phyloP scores from a whole-genome alignment of 106 monocot species.

The Amphibolis antarctica region DNA sequence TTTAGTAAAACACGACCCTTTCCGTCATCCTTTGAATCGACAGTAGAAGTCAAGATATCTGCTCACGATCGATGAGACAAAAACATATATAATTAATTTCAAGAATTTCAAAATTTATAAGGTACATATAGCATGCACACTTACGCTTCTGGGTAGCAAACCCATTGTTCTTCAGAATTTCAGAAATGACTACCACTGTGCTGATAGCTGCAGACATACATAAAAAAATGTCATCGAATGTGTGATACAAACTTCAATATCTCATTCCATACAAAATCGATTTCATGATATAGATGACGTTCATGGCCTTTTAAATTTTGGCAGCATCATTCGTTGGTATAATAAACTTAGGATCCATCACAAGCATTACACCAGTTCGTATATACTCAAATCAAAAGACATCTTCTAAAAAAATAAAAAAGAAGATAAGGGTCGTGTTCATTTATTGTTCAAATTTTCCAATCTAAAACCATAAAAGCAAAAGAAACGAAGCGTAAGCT shows the following conservation, averaged over 20 bases:
- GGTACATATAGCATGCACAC: neutral
- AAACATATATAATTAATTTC: neutral
- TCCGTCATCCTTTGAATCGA: slow-evolving; percentile 20
- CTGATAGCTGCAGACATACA: slow-evolving; percentile 19
- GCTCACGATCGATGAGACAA: neutral
- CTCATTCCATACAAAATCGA: too few species aligned
- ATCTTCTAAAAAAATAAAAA: too few species aligned
- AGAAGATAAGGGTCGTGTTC: too few species aligned
- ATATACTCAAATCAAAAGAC: too few species aligned
- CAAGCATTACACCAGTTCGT: too few species aligned
- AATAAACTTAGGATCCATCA: too few species aligned
- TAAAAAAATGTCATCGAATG: neutral
- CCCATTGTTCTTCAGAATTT: slow-evolving; percentile 32
- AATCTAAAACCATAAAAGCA: neutral
- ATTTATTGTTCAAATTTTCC: too few species aligned
- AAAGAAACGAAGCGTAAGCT: neutral
- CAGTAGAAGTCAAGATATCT: slow-evolving; percentile 30
- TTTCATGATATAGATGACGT: too few species aligned
- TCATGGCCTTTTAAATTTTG: too few species aligned
- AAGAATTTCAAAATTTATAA: neutral
- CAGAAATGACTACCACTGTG: slow-evolving; percentile 29
- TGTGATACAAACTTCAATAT: too few species aligned
- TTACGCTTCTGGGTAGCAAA: slow-evolving; percentile 30
- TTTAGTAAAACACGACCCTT: slow-evolving; percentile 20
- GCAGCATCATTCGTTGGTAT: too few species aligned